Conservation (phyloP, 73 alveolate genomes). For the Stentor coeruleus region DNA sequence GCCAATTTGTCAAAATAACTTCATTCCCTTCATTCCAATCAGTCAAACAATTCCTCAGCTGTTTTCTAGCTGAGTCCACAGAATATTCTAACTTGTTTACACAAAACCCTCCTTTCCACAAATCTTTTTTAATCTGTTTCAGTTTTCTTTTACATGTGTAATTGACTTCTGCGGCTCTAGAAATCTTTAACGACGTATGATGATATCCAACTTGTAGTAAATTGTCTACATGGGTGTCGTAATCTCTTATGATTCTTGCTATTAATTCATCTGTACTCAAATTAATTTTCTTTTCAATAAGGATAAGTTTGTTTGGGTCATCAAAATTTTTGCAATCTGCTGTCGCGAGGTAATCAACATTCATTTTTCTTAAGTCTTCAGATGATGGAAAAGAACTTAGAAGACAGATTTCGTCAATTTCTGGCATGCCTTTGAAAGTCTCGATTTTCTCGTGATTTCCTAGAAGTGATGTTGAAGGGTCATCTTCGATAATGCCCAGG, state of each 20-base stretch:
- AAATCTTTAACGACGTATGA: background rate
- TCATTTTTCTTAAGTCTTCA: background rate
- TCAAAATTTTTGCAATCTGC: background rate
- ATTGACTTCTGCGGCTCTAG: background rate
- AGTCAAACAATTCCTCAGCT: background rate
- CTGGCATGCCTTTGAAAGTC: background rate
- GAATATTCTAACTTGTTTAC: background rate
- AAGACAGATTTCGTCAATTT: slow-evolving; percentile 7
- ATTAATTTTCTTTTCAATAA: background rate
- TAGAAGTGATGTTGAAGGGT: background rate
- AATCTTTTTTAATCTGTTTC: background rate
- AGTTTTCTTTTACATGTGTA: background rate
- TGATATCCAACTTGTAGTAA: background rate
- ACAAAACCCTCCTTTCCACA: background rate
- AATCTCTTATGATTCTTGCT: background rate
- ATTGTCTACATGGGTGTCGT: background rate
- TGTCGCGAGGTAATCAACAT: slow-evolving; percentile 14
- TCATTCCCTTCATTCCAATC: slow-evolving; percentile 7
- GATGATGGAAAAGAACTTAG: background rate
- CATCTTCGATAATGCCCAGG: slow-evolving; percentile 1
- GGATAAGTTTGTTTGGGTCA: background rate
- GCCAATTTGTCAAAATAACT: background rate
- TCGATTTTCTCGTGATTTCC: background rate
- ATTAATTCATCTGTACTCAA: background rate
- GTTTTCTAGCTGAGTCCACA: background rate